phyloP scores from a whole-genome alignment of 192 early-diverging fungal species.

The Borealophlyctis nickersoniae region DNA sequence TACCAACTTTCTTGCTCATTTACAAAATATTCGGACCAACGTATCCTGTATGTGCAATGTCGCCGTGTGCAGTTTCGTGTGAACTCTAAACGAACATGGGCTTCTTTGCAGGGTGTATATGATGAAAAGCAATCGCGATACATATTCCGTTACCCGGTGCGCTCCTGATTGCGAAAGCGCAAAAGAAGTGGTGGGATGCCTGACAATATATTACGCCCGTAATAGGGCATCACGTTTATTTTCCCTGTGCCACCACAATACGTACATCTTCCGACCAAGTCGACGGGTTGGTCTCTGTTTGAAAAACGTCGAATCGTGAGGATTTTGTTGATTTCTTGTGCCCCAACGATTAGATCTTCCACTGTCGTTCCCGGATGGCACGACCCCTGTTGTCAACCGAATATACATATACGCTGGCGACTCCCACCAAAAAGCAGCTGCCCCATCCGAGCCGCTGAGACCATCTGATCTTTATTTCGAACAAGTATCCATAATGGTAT shows the following conservation, averaged over 20 bases:
- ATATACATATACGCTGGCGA: conserved; percentile 60
- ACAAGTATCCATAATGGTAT: neutral
- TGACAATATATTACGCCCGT: neutral
- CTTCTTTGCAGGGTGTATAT: conserved; percentile 64
- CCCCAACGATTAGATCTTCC: conserved; percentile 51
- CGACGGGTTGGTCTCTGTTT: conserved; percentile 10
- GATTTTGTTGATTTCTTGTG: conserved; percentile 31
- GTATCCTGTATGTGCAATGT: conserved; percentile 20
- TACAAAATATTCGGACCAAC: conserved; percentile 68
- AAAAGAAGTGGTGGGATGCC: no score
- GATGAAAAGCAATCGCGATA: conserved; percentile 49
- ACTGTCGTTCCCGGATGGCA: conserved; percentile 70
- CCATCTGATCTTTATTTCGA: neutral
- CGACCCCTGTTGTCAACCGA: conserved; percentile 63
- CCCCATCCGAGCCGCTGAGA: conserved; percentile 14
- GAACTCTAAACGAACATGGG: conserved; percentile 1
- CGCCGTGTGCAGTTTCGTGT: neutral
- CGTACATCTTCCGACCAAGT: conserved; percentile 30
- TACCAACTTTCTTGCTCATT: conserved; percentile 65
- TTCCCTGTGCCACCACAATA: conserved; percentile 67
- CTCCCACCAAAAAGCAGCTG: conserved; percentile 45
- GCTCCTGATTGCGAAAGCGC: conserved; percentile 6
- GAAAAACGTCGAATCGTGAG: conserved; percentile 30
- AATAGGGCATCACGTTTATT: conserved; percentile 64
- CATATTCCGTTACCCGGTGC: conserved; percentile 68